phyloP scores from a whole-genome alignment of 2,329 filamentous ascomycete species.

The Aspergillus sp. region DNA sequence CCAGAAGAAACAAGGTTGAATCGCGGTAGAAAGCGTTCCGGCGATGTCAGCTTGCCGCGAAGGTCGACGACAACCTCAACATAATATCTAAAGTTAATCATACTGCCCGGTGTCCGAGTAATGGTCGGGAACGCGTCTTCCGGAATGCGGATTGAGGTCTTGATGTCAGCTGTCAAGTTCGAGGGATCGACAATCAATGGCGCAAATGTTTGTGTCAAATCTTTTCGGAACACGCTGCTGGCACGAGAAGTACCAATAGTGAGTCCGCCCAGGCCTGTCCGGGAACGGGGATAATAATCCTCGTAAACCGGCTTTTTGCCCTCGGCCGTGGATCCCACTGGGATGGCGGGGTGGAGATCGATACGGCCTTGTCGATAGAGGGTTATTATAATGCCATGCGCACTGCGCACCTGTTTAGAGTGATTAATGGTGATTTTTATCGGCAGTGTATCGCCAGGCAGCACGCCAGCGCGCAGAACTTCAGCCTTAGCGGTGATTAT shows the following conservation, averaged over 20 bases:
- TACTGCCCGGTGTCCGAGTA: conserved; percentile 79
- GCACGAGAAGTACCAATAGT: conserved; percentile 84
- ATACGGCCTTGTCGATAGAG: conserved; percentile 89
- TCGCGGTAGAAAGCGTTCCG: conserved; percentile 64
- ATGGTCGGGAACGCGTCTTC: conserved; percentile 94
- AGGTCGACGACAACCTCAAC: conserved; percentile 91
- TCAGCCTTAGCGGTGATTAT: conserved; percentile 87
- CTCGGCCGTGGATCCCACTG: conserved; percentile 61
- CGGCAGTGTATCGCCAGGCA: conserved; percentile 80
- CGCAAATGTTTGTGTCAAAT: conserved; percentile 83
- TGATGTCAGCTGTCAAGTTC: conserved; percentile 76
- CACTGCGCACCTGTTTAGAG: conserved; percentile 83
- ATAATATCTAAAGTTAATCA: conserved; percentile 94
- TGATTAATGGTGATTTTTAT: conserved; percentile 82
- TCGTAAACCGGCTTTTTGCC: conserved; percentile 71
- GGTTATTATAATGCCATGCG: conserved; percentile 90
- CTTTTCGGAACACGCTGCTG: conserved; percentile 92
- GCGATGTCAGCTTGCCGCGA: conserved; percentile 78
- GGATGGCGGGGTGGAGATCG: conserved; percentile 69
- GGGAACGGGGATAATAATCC: conserved; percentile 83
- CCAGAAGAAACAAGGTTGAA: conserved; percentile 51
- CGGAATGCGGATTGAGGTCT: conserved; percentile 79
- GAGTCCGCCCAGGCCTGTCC: conserved; percentile 80
- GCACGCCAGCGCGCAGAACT: conserved; percentile 75
- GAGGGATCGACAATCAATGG: conserved; percentile 84